Base-by-base conservation (phyloP, 306 rosid species). In the Adenanthera pavonina region DNA sequence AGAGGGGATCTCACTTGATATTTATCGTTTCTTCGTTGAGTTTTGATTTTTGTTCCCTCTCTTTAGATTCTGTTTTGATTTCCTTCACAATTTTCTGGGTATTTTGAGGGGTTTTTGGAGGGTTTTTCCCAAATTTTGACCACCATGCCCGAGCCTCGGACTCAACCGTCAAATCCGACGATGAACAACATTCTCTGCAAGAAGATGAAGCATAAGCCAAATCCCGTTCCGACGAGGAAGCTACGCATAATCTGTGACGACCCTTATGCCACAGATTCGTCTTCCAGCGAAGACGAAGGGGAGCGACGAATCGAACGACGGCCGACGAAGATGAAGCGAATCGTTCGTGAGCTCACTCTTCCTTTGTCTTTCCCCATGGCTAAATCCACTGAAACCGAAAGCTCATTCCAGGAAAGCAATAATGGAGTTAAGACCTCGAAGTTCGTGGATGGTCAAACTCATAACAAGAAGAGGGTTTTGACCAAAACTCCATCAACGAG, bases 241-340 rank as follows among this genome's bases (percentile, higher is more conserved):
- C 66, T 94, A 54, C 91, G 97, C 2, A 74, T 94, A 10, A 81
- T 92, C 82, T 92, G 80, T 40, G 69, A 75, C 17, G 98, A 94
- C 81, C 97, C 98, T 9, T 79, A 94, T 41, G 98, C 97, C 6
- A 94, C 98, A 1, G 98, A 94, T 7, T 86, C 88, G 6, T 90
- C 94, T 41, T 90, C 94, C 0, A 86, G 90, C 82, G 95, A 91
- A 49, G 92, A 85, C 33, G 98, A 94, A 70, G 88, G 4, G 15
- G 87, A 15, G 2, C 7, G 36, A 9, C 6, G 30, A 6, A 8
- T 10, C 5, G 6, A 5, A 44, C n/a, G 16, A 14, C 48, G 38
- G 10, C 13, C 19, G 0, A 74, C 46, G 44, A 87, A 67, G 86
- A 47, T 40, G 30, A 92, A 88, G 76, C 83, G 85, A 40, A 38